Base-by-base conservation (phyloP, 108 stramenopile genomes). In the Fragilariopsis cylindrus region DNA sequence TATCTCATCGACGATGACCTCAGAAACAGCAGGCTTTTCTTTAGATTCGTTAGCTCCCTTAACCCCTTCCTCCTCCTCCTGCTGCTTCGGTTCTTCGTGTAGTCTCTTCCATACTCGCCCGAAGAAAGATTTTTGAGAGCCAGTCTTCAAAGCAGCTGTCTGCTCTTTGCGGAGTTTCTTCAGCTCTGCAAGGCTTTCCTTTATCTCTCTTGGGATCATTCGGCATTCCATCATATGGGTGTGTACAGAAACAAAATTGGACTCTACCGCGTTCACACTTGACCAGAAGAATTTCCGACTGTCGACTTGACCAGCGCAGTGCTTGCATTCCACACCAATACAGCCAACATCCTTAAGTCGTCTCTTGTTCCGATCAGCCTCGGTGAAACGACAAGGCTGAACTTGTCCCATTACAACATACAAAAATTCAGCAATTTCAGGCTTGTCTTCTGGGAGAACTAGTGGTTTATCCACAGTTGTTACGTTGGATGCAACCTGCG, bases 281-380 rank as follows among this genome's bases (percentile, higher is more conserved):
- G 91, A 92, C 95, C 95, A 96, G 60, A 96, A 96, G 76, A 96
- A 96, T 78, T 96, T 96, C 21, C 95, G 79, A 40, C 92, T 82
- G 60, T 96, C 95, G 39, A 92, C 91, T 72, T 90, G 85, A 15
- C 95, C 95, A 48, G 91, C 88, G 60, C 95, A 96, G 57, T 96
- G 95, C 78, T 92, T 93, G 82, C 95, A 96, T 72, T 96, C 95
- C 13, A 96, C 95, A 9, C 95, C 95, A 65, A 93, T 90, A 66
- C 90, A 88, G 4, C 95, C 95, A 13, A 96, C 84, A 72, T 96
- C 89, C 66, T 93, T 93, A 9, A 92, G 75, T 4, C 95, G 86
- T 15, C 95, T 75, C 76, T 96, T 96, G 84, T 96, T 96, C 3
- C 95, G 81, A 69, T 96, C 95, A 46, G 95, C 95, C 67, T 96